Conservation (phyloP, 192 early-diverging fungal genomes). For the Coemansia reversa region DNA sequence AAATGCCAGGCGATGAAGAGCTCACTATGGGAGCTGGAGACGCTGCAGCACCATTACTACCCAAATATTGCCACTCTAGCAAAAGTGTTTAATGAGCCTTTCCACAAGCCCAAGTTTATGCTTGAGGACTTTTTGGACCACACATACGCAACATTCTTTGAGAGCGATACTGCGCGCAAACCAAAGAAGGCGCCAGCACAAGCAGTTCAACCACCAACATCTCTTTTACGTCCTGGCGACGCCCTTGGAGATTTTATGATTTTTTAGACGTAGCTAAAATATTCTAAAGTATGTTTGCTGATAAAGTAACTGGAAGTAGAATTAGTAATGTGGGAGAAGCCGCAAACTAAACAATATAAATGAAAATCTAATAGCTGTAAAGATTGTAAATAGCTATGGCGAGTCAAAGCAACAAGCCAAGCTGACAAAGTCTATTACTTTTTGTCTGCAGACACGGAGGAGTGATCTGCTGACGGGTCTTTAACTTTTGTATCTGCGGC, state of each 20-base stretch:
- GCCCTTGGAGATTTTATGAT: conserved; percentile 46
- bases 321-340: background rate
- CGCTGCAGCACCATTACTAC: conserved; percentile 83
- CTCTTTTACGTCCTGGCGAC: conserved; percentile 56
- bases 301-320: background rate
- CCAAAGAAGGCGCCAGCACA: conserved; percentile 62
- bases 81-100: conserved; percentile 81
- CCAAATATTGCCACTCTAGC: conserved; percentile 84
- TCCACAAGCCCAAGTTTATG: conserved; percentile 81
- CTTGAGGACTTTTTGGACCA: conserved; percentile 98
- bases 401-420: background rate
- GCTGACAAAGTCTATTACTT: conserved; percentile 1
- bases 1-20: conserved; percentile 78
- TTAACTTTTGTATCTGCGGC: conserved; percentile 30
- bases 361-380: background rate
- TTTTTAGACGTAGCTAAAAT: background rate
- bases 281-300: background rate
- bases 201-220: conserved; percentile 57
- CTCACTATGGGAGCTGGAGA: conserved; percentile 94
- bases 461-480: background rate
- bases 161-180: conserved; percentile 63
- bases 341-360: background rate
- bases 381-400: background rate
- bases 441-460: background rate
- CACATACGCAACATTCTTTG: conserved; percentile 75